A percentile compares a stretch with the other conserved stretches of the same genome.
These are phyloP conservation scores for Diaporthe nobilis DNA, from an alignment of 2,329 filamentous ascomycete genomes.

Conservation along the genomic window DNA sequence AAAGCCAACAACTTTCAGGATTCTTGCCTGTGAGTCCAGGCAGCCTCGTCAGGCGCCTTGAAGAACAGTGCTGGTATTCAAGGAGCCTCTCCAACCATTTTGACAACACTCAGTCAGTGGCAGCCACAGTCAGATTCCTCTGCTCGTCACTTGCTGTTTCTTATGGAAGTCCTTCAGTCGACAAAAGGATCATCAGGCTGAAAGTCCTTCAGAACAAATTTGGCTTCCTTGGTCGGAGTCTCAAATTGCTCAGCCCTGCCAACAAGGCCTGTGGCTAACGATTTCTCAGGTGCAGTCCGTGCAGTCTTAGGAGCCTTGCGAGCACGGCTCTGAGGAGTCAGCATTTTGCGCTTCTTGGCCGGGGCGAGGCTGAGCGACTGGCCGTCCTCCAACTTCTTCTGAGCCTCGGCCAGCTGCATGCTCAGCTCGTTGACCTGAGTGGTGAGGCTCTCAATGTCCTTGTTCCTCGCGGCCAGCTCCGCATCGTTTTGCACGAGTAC, in stretches of 20 bases:
- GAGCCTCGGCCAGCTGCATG: background rate
- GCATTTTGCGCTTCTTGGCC: constrained; percentile 11
- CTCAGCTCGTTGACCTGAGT: constrained; percentile 10
- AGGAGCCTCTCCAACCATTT: background rate
- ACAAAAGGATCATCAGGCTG: background rate
- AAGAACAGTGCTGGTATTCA: too few relatives aligned
- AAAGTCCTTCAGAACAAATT: background rate
- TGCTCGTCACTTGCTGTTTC: background rate
- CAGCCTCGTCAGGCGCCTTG: too few relatives aligned
- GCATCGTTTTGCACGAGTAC: background rate
- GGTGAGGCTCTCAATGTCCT: background rate
- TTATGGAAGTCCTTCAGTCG: background rate
- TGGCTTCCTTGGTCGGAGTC: constrained; percentile 10
- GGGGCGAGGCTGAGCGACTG: background rate
- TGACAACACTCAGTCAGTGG: background rate
- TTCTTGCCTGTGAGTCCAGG: too few relatives aligned
- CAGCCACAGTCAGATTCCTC: too few relatives aligned
- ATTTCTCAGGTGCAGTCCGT: background rate
- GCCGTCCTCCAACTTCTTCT: constrained; percentile 10
- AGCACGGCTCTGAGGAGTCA: constrained; percentile 8
- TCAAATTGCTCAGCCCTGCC: background rate
- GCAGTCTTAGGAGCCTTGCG: background rate
- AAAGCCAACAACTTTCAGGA: too few relatives aligned
- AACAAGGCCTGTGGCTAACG: too few relatives aligned
- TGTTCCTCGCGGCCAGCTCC: background rate